Percentiles rank a stretch among this genome's conserved stretches.
Evolutionary conservation across 768 basidiomycete genomes (phyloP).

Genomic region (Ramaria sp.): DNA sequence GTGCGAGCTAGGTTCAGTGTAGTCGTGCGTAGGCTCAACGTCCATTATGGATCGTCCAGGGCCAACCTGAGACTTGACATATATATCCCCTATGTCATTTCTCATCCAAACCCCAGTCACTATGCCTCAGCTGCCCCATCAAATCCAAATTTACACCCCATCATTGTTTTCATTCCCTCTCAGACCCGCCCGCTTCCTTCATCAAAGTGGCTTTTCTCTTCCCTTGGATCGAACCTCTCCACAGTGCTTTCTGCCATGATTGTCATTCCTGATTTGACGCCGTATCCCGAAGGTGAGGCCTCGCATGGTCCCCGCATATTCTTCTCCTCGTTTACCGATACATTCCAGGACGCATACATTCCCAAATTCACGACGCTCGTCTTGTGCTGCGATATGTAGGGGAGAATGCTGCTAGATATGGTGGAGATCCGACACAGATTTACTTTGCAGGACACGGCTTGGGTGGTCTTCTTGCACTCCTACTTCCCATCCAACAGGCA

Average conservation of each 20-base stretch:
- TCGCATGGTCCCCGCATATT: background rate
- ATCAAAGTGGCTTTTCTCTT: slow-evolving; percentile 8
- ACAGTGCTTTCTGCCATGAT: background rate
- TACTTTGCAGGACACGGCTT: slow-evolving; percentile 14
- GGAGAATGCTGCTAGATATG: slow-evolving; percentile 6
- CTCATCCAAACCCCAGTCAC: background rate
- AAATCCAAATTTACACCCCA: background rate
- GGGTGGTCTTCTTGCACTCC: slow-evolving; percentile 12
- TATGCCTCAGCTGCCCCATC: background rate
- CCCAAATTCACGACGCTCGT: slow-evolving; percentile 8
- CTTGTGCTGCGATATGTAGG: slow-evolving; percentile 2
- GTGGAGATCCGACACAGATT: slow-evolving; percentile 12
- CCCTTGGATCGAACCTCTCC: slow-evolving; percentile 7
- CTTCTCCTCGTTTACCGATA: background rate
- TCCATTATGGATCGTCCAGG: slow-evolving; percentile 3
- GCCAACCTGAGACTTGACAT: slow-evolving; percentile 7
- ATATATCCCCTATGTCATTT: slow-evolving; percentile 4
- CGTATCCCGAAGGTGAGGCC: slow-evolving; percentile 7
- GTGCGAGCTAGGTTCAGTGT: background rate
- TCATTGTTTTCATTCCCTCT: slow-evolving; percentile 9
- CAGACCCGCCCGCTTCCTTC: slow-evolving; percentile 8
- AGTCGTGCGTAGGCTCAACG: background rate
- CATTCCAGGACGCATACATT: background rate
- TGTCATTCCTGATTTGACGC: slow-evolving; percentile 9
- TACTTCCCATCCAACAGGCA: slow-evolving; percentile 12